Evolutionary conservation across 23 red algal genomes (phyloP), one percentile per base, ranked within the genome.

Genomic region (Gracilaria caudata): DNA sequence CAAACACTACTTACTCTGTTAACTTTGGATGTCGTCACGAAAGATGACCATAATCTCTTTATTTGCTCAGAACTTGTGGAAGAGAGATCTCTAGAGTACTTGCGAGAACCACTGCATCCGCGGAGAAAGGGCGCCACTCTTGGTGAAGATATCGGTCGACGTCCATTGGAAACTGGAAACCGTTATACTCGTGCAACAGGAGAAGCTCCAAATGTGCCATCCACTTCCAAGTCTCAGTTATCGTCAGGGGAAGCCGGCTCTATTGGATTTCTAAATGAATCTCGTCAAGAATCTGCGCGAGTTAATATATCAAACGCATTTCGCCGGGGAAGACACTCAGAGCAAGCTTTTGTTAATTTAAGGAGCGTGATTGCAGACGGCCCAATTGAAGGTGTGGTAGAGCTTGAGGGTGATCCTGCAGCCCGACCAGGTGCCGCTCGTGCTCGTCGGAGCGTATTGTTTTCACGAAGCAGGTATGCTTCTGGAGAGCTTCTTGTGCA

Each of bases 401-500:
- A 80, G 29, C 17, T 44, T 7, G 77, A 47, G 40, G 51, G 21
- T 64, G 66, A 91, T 91, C 77, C 87, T 40, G 36, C 58, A 9
- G 63, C 63, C 13, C 73, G 35, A 20, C 61, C 87, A 29, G 87
- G 78, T 13, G 78, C 78, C 10, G 64, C 39, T 35, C 56, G 87
- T 45, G 78, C 87, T 47, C 66, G 87, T 21, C 81, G 90, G 35
- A 80, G 90, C 23, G 37, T 74, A 17, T 74, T 93, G n/a, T 93
- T 93, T 86, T 85, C 80, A 41, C 36, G 90, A 51, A 86, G 81
- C 55, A 63, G 92, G 9, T 94, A 94, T 58, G 92, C 92, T 13
- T 94, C 92, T 5, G 92, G 92, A 39, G 92, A 94, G 68, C 84
- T 94, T 26, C 72, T 94, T 68, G 65, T 94, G 25, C 92, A 82